Base-by-base conservation (phyloP, 2,329 filamentous ascomycete species). In the Clathrospora elynae region DNA sequence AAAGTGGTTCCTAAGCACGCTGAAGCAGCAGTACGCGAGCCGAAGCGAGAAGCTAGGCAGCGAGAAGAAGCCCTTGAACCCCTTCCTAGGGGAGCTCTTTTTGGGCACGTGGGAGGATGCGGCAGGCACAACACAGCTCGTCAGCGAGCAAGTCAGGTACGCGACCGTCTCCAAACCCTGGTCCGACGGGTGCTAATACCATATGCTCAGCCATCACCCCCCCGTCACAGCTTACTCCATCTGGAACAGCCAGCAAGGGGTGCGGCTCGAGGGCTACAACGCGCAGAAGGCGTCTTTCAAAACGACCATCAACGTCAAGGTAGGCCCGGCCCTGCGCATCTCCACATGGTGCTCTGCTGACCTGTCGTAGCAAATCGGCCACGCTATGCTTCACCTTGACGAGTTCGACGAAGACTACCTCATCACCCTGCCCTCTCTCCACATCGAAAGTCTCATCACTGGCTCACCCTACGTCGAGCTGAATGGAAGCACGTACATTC, bases 31-130 rank as follows among this genome's bases (percentile, higher is more conserved):
- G 68, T 87, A 86, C 67, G 81, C 79, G 58, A 83, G 78, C 58
- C 76, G 83, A 46, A 95, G 88, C 66, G 91, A 96, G 68, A 84
- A 85, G 68, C 72, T 84, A 53, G 90, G 90, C 35, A 93, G 90
- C 64, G 92, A 96, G 78, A 97, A 97, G 83, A 99, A 97, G 78
- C 92, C 92, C 2, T 75, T 99, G 46, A 97, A 99, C 67, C 93
- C 93, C 0, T 97, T 99, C 74, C 75, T 99, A 23, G 92, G 92
- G 42, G 92, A 99, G 75, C 80, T 97, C 22, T 97, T 96, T 73
- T 73, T 97, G 18, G 93, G 92, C 16, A 87, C 85, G 61, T 99
- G 93, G 93, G 82, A 86, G 45, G 88, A 95, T 64, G 79, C 83
- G 32, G 82, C 83, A 38, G 92, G 92, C 43, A 86, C 84, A 33